A percentile compares a stretch with the other conserved stretches of the same genome.
Conservation (phyloP, 768 basidiomycete species). For the Cystobasidium onofrii region DNA sequence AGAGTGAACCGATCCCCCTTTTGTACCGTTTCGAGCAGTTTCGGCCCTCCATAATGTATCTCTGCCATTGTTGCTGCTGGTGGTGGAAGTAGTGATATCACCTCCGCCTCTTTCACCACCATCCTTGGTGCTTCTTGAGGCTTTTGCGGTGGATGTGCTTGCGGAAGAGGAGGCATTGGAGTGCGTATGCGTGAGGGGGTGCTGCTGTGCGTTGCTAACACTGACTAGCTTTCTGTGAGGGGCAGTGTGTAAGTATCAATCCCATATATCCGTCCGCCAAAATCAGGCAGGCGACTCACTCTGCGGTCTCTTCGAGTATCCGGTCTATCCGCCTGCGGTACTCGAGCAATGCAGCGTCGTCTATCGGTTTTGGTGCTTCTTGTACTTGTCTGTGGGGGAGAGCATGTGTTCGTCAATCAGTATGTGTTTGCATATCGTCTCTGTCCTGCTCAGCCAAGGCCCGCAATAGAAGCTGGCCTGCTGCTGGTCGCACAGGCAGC, state of each 20-base stretch:
- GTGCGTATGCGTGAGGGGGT: neutral
- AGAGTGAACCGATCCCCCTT: slow-evolving; percentile 13
- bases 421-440: no score
- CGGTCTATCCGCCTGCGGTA: slow-evolving; percentile 18
- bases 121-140: neutral
- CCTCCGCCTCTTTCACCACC: neutral
- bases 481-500: neutral
- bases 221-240: neutral
- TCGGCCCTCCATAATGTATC: slow-evolving; percentile 25
- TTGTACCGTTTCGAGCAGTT: neutral
- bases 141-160: neutral
- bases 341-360: slow-evolving; percentile 17
- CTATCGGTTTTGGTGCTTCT: slow-evolving; percentile 14
- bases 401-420: no score
- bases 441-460: neutral
- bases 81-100: neutral
- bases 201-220: neutral
- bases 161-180: neutral
- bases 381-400: neutral
- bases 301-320: slow-evolving; percentile 30
- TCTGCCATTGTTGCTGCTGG: neutral
- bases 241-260: no score
- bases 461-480: neutral
- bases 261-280: no score
- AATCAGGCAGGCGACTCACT: neutral